Base-by-base conservation (phyloP, 371 early-diverging fungal species). In the Apophysomyces sp. region DNA sequence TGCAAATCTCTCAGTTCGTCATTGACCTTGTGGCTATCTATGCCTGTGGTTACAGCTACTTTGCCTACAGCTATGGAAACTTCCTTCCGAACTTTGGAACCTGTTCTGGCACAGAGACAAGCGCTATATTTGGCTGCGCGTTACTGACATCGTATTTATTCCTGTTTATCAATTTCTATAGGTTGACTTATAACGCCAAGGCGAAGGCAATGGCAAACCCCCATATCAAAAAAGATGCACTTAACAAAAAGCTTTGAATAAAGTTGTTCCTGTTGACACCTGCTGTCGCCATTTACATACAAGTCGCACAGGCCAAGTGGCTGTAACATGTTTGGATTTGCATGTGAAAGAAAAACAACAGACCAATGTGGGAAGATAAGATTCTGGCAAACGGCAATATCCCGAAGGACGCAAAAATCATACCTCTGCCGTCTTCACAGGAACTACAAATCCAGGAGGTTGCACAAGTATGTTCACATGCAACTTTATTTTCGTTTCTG, bases 1-100 rank as follows among this genome's bases (percentile, higher is more conserved):
- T 93, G 67, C 95, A 95, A 73, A 95, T 95, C 65, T 70, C 79
- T 57, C 95, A 95, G 77, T 95, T 95, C 36, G 77, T 95, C 56
- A 83, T 93, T 54, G 95, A 94, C 64, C 76, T 89, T 55, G 80
- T 76, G 27, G 83, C 86, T 56, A 85, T 89, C 66, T 91, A 91
- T 73, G 82, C 83, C 68, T 86, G 86, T 73, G 74, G 88, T 31
- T 92, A 91, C 76, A 86, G 84, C 53, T 85, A 87, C 68, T 88
- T 88, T 61, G 84, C 86, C 34, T 79, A 55, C 67, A 83, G 80
- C 58, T 83, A 89, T 64, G 72, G 67, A 51, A 83, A 84, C 52
- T 65, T 61, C 18, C 69, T 89, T 55, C 90, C 93, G 67, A 84
- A 88, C 68, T 68, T 80, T 57, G 90, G 88, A 58, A 78, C 84